Evolutionary conservation across 345 rosid genomes (phyloP), one percentile per base, ranked within the genome.

Genomic region (Barbarea vulgaris): DNA sequence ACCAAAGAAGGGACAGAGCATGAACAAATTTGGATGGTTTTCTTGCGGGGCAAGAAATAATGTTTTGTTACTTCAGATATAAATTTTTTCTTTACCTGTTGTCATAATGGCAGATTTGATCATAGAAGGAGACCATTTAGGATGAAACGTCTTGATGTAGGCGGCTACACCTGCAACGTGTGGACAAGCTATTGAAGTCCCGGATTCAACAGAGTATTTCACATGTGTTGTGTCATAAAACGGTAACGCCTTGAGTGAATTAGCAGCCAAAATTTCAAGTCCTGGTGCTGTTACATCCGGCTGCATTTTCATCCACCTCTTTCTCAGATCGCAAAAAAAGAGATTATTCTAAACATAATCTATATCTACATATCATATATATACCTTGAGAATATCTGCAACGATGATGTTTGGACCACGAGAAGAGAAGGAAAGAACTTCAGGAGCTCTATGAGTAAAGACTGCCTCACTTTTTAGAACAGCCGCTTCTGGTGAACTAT

Each of bases 101-200:
- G 89, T 88, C 89, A 85, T 82, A 15, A 85, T 51, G 2, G 90
- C 83, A 19, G 89, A 85, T 69, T 83, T 80, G 67, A 87, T 81
- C 25, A 88, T 82, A 0, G 88, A 73, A 73, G 87, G 82, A 11
- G 90, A 85, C 87, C 87, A 88, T 44, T 76, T 48, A 3, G 89
- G 83, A 73, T 83, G 83, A 66, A 72, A 62, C 9, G 82, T 17
- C 55, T 82, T 79, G 30, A 83, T 13, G 30, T 82, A 75, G 2
- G 82, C 83, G 4, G 86, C 84, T 48, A 48, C 58, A 47, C 83
- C 85, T 4, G 90, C 72, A 18, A 47, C 83, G 65, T 85, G 91
- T 0, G 91, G 87, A 60, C 85, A 82, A 17, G 91, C 6, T 84
- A 87, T 83, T 22, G 87, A 85, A 8, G 91, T 87, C 64, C 86